Conservation (phyloP, 2,329 filamentous ascomycete species). For the Dryadomyces quercivorus region DNA sequence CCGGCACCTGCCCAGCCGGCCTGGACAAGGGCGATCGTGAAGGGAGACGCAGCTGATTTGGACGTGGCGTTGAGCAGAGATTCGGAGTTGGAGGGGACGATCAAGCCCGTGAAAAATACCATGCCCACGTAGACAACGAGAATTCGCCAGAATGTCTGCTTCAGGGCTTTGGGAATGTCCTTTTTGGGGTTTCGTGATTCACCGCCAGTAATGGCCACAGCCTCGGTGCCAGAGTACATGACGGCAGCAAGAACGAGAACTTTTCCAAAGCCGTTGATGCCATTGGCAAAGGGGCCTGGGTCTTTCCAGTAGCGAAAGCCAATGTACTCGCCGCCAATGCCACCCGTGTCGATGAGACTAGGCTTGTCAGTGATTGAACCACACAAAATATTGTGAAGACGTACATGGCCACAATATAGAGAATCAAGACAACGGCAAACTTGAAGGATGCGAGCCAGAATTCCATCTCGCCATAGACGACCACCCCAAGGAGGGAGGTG, state of each 20-base stretch:
- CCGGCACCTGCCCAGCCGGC: conserved; percentile 57
- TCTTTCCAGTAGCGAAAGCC: conserved; percentile 27
- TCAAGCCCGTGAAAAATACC: conserved; percentile 19
- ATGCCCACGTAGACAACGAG: conserved; percentile 19
- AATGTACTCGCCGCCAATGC: conserved; percentile 14
- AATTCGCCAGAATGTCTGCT: conserved; percentile 20
- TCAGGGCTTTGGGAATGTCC: conserved; percentile 12
- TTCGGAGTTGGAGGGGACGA: conserved; percentile 17
- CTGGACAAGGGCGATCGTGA: conserved; percentile 53
- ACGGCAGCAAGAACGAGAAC: conserved; percentile 24
- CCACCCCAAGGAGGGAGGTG: conserved; percentile 21
- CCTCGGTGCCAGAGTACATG: conserved; percentile 16
- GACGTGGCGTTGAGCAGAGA: conserved; percentile 19
- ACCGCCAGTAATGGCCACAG: conserved; percentile 11
- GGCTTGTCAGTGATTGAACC: conserved; percentile 23
- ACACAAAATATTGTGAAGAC: conserved; percentile 20
- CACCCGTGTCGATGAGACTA: conserved; percentile 28
- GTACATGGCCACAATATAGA: conserved; percentile 36
- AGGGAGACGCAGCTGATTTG: conserved; percentile 36
- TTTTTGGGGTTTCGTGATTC: conserved; percentile 13
- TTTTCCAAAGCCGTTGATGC: conserved; percentile 29
- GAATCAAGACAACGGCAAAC: conserved; percentile 19
- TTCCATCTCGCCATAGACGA: conserved; percentile 30
- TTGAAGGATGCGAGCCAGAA: conserved; percentile 32
- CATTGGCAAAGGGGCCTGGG: conserved; percentile 41